These are phyloP conservation scores for Geranium brycei DNA, from an alignment of 345 rosid genomes.

Conservation along the genomic window DNA sequence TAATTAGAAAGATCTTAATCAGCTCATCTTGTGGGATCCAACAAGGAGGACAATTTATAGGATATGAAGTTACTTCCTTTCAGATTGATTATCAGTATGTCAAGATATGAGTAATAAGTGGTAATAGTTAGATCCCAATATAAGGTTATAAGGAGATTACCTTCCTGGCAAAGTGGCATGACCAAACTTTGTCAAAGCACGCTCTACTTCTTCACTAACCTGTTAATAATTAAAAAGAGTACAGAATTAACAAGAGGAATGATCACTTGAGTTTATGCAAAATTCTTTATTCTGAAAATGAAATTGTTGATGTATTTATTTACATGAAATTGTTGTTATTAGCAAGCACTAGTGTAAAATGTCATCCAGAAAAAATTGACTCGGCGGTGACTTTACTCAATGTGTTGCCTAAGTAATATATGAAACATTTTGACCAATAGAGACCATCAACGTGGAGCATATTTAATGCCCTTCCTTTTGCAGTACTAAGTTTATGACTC, in stretches of 20 bases:
- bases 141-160: constrained; percentile 20
- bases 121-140: background rate
- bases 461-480: background rate
- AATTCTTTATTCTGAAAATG: background rate
- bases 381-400: background rate
- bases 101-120: background rate
- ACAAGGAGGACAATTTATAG: too few relatives aligned
- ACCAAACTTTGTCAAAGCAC: constrained; percentile 65
- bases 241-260: constrained; percentile 1
- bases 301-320: too few relatives aligned
- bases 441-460: background rate
- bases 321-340: too few relatives aligned
- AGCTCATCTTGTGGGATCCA: too few relatives aligned
- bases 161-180: constrained; percentile 38
- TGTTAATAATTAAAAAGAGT: constrained; percentile 15
- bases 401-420: background rate
- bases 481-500: constrained; percentile 17
- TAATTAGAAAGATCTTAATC: too few relatives aligned
- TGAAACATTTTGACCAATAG: background rate
- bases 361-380: background rate
- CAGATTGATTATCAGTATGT: background rate
- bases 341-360: too few relatives aligned
- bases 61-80: too few relatives aligned
- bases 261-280: background rate
- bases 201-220: constrained; percentile 95